Evolutionary conservation across 1,284 basidiomycete species (phyloP), one percentile per base, ranked within the genome.

Genomic region (Waitea zeae): DNA sequence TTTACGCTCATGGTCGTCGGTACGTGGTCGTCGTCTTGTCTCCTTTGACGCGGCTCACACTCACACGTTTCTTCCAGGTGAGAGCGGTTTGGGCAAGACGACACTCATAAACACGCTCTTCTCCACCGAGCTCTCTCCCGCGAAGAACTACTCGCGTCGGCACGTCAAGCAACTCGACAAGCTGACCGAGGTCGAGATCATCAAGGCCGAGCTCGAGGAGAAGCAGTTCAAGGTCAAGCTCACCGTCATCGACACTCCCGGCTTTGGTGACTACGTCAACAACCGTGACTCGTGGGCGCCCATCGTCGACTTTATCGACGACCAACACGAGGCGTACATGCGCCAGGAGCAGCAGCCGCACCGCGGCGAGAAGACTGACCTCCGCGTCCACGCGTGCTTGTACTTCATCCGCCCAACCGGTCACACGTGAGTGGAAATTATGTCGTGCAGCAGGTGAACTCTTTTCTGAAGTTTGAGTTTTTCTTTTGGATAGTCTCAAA

Each of bases 1-100:
- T 97, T 98, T 60, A 98, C 95, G 38, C 73, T 99, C 50, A 99
- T 99, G 93, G 95, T 97, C 22, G 93, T 97, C 40, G 93, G 90
- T 84, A 53, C 57, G 83, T 69, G 7, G 14, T n/a, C n/a, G n/a
- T n/a, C n/a, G n/a, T 24, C 9, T 28, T 28, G 5, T 27, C 26
- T 30, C 13, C 20, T 36, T 31, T 20, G 12, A 20, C 6, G 3
- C 28, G 18, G 14, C 30, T 35, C 2, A 13, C 20, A 24, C 26
- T 38, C 17, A 35, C 3, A 15, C 34, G 30, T 18, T 37, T 33
- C 20, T 30, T 3, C 22, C 53, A 92, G 86, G 89, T 56, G 90
- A 96, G 62, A 90, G 86, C 41, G 90, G 90, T 39, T 63, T 95
- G 39, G 90, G 90, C 37, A 95, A 96, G 63, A 90, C 87, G 31